Conservation (phyloP, 1,284 basidiomycete genomes). For the Leccinum ponderosum region DNA sequence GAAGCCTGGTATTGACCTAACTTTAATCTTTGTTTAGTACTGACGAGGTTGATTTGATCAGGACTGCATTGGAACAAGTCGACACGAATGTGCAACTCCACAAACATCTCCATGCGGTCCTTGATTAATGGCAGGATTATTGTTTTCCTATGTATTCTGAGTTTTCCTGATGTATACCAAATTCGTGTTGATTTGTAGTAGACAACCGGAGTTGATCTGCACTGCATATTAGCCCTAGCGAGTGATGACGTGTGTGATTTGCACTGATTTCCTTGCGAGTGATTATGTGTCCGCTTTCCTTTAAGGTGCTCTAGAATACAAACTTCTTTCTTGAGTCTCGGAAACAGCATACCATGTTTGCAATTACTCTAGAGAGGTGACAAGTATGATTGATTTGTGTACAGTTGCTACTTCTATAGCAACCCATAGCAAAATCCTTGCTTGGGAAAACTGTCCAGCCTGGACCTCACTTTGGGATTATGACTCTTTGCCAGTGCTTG, state of each 20-base stretch:
- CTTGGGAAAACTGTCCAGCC: not conserved
- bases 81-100: not conserved
- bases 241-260: no score
- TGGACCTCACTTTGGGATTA: not conserved
- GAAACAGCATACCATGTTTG: not conserved
- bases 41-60: not conserved
- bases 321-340: not conserved
- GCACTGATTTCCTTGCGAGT: no score
- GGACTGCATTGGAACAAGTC: not conserved
- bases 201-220: no score
- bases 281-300: no score
- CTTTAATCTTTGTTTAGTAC: not conserved
- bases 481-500: not conserved
- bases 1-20: not conserved
- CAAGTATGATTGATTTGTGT: not conserved
- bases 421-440: not conserved
- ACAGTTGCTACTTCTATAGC: not conserved
- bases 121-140: not conserved
- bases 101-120: not conserved
- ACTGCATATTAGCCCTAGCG: no score
- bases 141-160: no score
- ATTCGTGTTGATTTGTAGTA: not conserved
- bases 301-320: no score
- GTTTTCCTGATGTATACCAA: not conserved
- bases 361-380: not conserved